A percentile compares a stretch with the other conserved stretches of the same genome.
These are phyloP conservation scores for Pestalotiopsis fici DNA, from an alignment of 2,329 filamentous ascomycete species.

Conservation along the genomic window DNA sequence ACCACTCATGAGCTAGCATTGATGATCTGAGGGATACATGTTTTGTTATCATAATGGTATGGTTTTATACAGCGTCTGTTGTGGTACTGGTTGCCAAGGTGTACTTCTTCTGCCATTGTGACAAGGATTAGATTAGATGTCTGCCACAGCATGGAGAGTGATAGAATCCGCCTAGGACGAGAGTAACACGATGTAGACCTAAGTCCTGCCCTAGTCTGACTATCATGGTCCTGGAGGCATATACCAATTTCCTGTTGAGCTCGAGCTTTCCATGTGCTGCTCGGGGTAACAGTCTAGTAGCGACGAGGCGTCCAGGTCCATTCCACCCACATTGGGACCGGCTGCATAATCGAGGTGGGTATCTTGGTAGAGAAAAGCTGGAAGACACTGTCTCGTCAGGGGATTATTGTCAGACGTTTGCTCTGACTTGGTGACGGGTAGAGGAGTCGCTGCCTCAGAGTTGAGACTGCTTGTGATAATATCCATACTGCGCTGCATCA, in stretches of 20 bases:
- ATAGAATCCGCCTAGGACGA: too few species aligned
- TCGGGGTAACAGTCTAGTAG: conserved; percentile 8
- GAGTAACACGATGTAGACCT: too few species aligned
- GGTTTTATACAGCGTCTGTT: too few species aligned
- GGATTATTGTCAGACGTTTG: not conserved
- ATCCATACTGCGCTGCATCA: conserved; percentile 29
- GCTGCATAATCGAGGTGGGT: not conserved
- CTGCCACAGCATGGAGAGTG: too few species aligned
- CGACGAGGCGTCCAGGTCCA: conserved; percentile 1
- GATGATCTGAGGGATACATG: too few species aligned
- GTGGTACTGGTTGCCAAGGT: too few species aligned
- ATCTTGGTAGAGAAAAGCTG: conserved; percentile 5
- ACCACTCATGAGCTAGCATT: too few species aligned
- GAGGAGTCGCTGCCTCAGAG: not conserved
- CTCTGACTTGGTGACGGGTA: not conserved
- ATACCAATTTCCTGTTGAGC: conserved; percentile 4
- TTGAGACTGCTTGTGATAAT: conserved; percentile 26
- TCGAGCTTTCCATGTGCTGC: not conserved
- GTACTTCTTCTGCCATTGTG: too few species aligned
- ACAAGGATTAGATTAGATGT: too few species aligned
- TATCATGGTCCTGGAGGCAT: not conserved
- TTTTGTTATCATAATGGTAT: too few species aligned
- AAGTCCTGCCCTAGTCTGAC: too few species aligned
- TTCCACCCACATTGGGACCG: not conserved
- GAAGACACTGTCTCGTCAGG: not conserved